Base-by-base conservation (phyloP, 352 stramenopile species). In the Pythium chondricola region DNA sequence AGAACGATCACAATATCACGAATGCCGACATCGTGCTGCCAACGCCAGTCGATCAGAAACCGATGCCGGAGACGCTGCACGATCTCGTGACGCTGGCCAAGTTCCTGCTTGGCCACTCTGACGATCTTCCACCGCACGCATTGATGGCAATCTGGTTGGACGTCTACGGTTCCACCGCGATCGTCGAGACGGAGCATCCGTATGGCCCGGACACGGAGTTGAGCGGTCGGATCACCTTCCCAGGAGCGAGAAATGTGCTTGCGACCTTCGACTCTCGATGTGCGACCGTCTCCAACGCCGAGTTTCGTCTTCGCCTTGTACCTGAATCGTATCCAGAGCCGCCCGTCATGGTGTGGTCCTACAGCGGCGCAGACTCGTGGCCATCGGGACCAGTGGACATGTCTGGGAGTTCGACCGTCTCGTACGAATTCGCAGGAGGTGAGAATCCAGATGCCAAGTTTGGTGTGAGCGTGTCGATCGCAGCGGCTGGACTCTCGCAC, bases 81-180 rank as follows among this genome's bases (percentile, higher is more conserved):
- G 79, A 89, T 38, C 59, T 88, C 1, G 56, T 57, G 4, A 53
- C 64, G 2, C 52, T 93, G 6, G 63, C 72, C 6, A 65, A 53
- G 11, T 93, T 93, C 52, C 48, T 93, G 13, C 58, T 90, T 2
- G 66, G 75, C 22, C 56, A 87, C 37, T 67, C 51, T 0, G 50
- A 66, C 5, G 42, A 37, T 25, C 46, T 93, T 3, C 64, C 80
- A 13, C 48, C 73, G 11, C 73, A 86, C 47, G 58, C 88, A 2
- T 44, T 91, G 14, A 56, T 76, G 29, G 58, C 77, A 13, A 80
- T 91, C 26, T 93, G 82, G 82, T 50, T 93, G 3, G 82, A 91
- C 20, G 71, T 85, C n/a, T 88, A 84, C 42, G 82, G 82, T 17
- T 68, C 66, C 10, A 64, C 64, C 4, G 59, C 43, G 10, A 68